These are phyloP conservation scores for Epichloe festucae DNA, from an alignment of 2,329 filamentous ascomycete genomes.

Conservation along the genomic window DNA sequence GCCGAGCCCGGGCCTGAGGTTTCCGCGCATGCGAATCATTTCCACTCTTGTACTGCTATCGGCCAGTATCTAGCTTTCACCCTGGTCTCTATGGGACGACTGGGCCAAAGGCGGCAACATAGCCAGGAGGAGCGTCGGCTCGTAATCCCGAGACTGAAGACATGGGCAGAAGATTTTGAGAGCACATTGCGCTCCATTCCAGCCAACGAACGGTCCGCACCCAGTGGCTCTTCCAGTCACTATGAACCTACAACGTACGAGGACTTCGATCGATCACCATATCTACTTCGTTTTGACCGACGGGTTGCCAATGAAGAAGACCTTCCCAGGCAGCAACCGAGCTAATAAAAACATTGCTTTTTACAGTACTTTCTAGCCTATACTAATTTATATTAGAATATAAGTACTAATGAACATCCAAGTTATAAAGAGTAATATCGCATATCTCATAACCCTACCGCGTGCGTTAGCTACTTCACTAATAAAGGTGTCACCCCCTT, in stretches of 20 bases:
- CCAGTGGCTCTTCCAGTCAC: neutral
- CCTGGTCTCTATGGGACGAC: conserved; percentile 14
- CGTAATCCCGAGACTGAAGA: neutral
- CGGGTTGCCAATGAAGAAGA: neutral
- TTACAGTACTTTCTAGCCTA: too few relatives aligned
- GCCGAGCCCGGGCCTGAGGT: conserved; percentile 15
- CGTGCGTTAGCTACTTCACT: too few relatives aligned
- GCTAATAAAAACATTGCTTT: too few relatives aligned
- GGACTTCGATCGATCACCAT: conserved; percentile 10
- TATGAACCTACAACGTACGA: conserved; percentile 11
- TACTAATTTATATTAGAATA: too few relatives aligned
- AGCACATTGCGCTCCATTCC: conserved; percentile 12
- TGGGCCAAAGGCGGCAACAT: neutral
- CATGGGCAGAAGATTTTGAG: conserved; percentile 14
- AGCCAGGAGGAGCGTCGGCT: neutral
- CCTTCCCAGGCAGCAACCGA: neutral
- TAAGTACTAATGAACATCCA: too few relatives aligned
- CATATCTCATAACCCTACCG: too few relatives aligned
- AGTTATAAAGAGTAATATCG: too few relatives aligned
- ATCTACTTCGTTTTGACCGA: neutral
- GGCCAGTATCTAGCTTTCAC: conserved; percentile 17
- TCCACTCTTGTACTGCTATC: conserved; percentile 14
- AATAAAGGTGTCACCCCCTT: too few relatives aligned
- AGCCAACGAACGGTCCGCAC: conserved; percentile 7
- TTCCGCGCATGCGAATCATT: conserved; percentile 8